phyloP scores from a whole-genome alignment of 768 basidiomycete genomes.

The Clathrus columnatus region DNA sequence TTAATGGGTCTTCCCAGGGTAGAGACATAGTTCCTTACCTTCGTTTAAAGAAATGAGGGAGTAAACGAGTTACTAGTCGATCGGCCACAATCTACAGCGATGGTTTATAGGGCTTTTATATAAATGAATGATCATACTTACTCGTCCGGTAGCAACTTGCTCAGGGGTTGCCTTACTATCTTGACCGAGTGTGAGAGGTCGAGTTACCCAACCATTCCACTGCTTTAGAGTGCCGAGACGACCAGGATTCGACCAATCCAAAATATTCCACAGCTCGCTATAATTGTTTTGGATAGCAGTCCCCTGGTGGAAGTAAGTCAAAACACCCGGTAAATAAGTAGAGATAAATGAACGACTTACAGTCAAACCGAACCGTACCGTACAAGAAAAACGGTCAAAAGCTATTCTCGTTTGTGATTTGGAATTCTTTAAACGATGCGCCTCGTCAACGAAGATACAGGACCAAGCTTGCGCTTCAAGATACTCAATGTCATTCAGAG shows the following conservation, averaged over 20 bases:
- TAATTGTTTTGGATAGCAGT: constrained; percentile 83
- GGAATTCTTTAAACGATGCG: constrained; percentile 81
- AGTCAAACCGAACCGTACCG: constrained; percentile 74
- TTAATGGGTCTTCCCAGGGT: neutral
- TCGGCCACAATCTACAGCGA: constrained; percentile 45
- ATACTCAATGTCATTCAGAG: constrained; percentile 58
- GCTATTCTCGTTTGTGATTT: constrained; percentile 56
- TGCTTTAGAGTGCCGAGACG: constrained; percentile 60
- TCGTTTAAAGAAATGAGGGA: constrained; percentile 80
- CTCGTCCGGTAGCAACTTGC: constrained; percentile 46
- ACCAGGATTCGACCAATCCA: constrained; percentile 88
- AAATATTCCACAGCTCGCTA: constrained; percentile 83
- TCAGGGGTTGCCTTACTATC: constrained; percentile 55
- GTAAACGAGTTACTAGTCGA: constrained; percentile 52
- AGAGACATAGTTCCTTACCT: constrained; percentile 35
- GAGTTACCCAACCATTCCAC: constrained; percentile 67
- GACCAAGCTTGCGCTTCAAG: constrained; percentile 66
- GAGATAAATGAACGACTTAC: constrained; percentile 42
- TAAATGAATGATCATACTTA: constrained; percentile 21
- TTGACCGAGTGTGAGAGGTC: constrained; percentile 62
- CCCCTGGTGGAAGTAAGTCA: constrained; percentile 11
- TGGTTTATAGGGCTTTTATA: neutral
- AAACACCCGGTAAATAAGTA: constrained; percentile 12
- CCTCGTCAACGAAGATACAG: constrained; percentile 80
- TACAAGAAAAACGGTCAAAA: constrained; percentile 60